phyloP scores from a whole-genome alignment of 371 early-diverging fungal species.

The Chytridium lagenaria region DNA sequence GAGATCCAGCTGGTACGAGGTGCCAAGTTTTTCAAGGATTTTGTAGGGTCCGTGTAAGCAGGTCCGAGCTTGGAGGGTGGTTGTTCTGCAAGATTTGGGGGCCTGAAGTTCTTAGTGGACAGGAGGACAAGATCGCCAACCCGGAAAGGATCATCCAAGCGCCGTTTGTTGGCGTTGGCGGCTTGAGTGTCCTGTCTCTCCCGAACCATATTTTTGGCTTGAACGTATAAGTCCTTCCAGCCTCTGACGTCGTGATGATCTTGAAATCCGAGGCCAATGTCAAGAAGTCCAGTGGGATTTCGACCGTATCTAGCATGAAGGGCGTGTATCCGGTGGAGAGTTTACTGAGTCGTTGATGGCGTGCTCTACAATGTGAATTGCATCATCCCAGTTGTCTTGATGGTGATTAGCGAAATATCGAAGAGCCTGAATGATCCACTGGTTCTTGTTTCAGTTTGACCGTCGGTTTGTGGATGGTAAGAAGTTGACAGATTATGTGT shows the following conservation, averaged over 20 bases:
- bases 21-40: too few relatives aligned
- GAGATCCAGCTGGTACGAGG: too few relatives aligned
- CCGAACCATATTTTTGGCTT: background rate
- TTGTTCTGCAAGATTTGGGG: too few relatives aligned
- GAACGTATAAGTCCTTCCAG: background rate
- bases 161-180: too few relatives aligned
- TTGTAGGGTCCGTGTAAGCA: too few relatives aligned
- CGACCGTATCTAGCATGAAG: slow-evolving; percentile 24
- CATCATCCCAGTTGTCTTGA: slow-evolving; percentile 32
- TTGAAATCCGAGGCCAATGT: background rate
- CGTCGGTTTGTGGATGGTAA: slow-evolving; percentile 61
- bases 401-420: slow-evolving; percentile 20
- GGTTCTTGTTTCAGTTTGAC: slow-evolving; percentile 49
- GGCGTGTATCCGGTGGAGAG: slow-evolving; percentile 33
- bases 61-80: too few relatives aligned
- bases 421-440: slow-evolving; percentile 16
- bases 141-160: too few relatives aligned
- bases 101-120: too few relatives aligned
- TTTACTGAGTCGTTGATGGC: slow-evolving; percentile 32
- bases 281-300: too few relatives aligned
- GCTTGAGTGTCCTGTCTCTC: background rate
- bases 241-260: background rate
- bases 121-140: too few relatives aligned
- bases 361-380: slow-evolving; percentile 26
- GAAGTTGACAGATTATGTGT: slow-evolving; percentile 48